These are phyloP conservation scores for Monilinia polystroma DNA, from an alignment of 2,329 filamentous ascomycete genomes.

Conservation along the genomic window DNA sequence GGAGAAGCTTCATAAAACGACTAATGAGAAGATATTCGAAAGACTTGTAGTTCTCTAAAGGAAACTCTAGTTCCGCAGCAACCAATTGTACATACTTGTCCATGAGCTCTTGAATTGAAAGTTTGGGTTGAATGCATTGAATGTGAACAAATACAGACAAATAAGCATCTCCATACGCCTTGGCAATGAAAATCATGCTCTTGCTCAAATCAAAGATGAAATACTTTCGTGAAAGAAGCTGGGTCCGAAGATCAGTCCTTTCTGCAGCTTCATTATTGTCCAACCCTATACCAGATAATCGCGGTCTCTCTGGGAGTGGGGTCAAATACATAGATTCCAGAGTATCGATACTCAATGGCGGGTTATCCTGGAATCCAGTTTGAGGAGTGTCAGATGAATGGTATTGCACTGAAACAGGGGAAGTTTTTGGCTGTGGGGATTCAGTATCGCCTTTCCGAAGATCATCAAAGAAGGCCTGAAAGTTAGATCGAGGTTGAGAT, in stretches of 20 bases:
- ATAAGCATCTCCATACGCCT: not conserved
- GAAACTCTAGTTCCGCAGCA: fast-evolving
- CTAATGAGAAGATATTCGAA: not conserved
- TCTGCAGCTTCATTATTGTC: not conserved
- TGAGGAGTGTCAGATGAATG: too few relatives aligned
- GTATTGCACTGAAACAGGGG: not conserved
- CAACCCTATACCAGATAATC: not conserved
- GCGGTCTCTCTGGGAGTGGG: not conserved
- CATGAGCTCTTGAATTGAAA: fast-evolving
- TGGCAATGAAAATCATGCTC: not conserved
- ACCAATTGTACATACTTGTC: not conserved
- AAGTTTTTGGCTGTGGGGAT: not conserved
- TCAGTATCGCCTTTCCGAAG: not conserved
- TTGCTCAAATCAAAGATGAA: not conserved
- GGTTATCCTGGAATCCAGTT: too few relatives aligned
- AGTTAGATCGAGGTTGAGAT: not conserved
- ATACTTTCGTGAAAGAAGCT: not conserved
- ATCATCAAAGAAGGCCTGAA: not conserved
- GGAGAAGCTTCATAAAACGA: not conserved
- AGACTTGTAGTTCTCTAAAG: not conserved
- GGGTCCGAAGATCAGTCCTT: not conserved
- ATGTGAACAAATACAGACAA: not conserved
- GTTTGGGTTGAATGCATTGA: not conserved
- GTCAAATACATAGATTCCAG: too few relatives aligned
- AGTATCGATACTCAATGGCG: too few relatives aligned